A percentile compares a stretch with the other conserved stretches of the same genome.
These are phyloP conservation scores for Alternaria tenuissima DNA, from an alignment of 2,329 filamentous ascomycete species.

Conservation along the genomic window DNA sequence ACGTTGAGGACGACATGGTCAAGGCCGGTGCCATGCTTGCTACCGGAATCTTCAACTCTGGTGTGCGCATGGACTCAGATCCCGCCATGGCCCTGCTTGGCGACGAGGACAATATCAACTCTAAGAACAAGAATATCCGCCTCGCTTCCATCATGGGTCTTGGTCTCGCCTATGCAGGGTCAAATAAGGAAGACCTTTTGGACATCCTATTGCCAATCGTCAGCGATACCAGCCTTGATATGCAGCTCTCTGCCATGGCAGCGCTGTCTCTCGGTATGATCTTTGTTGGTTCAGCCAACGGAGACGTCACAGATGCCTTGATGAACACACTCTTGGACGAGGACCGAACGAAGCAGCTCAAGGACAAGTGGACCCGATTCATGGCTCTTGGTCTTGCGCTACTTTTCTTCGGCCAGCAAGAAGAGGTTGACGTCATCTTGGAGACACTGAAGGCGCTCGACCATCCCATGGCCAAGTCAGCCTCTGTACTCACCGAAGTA, in stretches of 20 bases:
- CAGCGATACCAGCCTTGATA: conserved; percentile 81
- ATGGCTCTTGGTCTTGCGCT: conserved; percentile 92
- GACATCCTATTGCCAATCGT: conserved; percentile 88
- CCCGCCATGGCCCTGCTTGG: conserved; percentile 87
- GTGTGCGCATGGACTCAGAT: conserved; percentile 87
- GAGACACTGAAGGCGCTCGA: conserved; percentile 97
- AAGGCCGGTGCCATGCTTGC: conserved; percentile 91
- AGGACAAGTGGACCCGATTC: conserved; percentile 98
- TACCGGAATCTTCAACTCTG: conserved; percentile 94
- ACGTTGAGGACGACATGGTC: conserved; percentile 81
- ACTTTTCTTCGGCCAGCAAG: conserved; percentile 94
- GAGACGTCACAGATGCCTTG: conserved; percentile 90
- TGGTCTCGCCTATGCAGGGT: conserved; percentile 91
- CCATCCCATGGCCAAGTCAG: conserved; percentile 96
- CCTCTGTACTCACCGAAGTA: conserved; percentile 90
- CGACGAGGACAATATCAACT: conserved; percentile 79
- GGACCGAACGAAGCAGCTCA: conserved; percentile 86
- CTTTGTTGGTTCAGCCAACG: conserved; percentile 90
- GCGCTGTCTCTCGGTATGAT: conserved; percentile 88
- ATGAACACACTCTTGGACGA: conserved; percentile 93
- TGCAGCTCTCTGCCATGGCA: conserved; percentile 97
- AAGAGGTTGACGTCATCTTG: conserved; percentile 97
- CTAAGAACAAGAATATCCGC: conserved; percentile 78
- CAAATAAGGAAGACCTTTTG: conserved; percentile 88
- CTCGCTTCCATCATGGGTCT: conserved; percentile 95